Conservation (phyloP, 768 basidiomycete species). For the Suillus decipiens region DNA sequence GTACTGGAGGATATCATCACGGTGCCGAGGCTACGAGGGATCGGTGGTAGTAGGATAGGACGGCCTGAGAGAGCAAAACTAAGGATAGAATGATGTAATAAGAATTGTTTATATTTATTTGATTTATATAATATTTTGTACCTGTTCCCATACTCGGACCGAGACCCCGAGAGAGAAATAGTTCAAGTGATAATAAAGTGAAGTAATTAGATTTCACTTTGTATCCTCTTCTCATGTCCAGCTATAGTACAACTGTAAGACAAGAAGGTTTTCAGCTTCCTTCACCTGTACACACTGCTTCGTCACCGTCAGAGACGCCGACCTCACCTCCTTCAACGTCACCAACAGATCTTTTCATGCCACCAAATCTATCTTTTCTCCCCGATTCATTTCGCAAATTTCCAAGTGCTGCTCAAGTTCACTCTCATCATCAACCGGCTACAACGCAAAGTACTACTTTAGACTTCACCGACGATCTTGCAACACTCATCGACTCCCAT, state of each 20-base stretch:
- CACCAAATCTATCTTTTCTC: conserved; percentile 46
- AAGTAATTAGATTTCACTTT: neutral
- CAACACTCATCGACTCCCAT: conserved; percentile 49
- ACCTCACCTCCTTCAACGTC: conserved; percentile 30
- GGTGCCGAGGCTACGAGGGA: conserved; percentile 8
- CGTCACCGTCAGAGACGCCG: conserved; percentile 22
- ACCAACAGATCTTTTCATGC: conserved; percentile 43
- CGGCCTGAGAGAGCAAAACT: neutral
- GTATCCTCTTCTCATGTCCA: conserved; percentile 20
- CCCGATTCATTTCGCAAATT: conserved; percentile 60
- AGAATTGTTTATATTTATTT: neutral
- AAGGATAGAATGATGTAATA: conserved; percentile 9
- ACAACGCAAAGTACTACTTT: conserved; percentile 25
- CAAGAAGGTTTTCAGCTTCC: conserved; percentile 77
- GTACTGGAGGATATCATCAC: neutral
- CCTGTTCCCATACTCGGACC: conserved; percentile 34
- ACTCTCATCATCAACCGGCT: conserved; percentile 18
- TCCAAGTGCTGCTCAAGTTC: conserved; percentile 27
- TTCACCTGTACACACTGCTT: conserved; percentile 38
- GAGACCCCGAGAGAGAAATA: conserved; percentile 26
- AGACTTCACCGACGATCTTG: conserved; percentile 73
- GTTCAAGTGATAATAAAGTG: conserved; percentile 9
- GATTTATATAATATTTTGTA: neutral
- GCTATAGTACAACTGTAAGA: conserved; percentile 42
- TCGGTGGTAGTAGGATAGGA: conserved; percentile 2